phyloP scores from a whole-genome alignment of 2,329 filamentous ascomycete genomes.

The Xylaria multiplex region DNA sequence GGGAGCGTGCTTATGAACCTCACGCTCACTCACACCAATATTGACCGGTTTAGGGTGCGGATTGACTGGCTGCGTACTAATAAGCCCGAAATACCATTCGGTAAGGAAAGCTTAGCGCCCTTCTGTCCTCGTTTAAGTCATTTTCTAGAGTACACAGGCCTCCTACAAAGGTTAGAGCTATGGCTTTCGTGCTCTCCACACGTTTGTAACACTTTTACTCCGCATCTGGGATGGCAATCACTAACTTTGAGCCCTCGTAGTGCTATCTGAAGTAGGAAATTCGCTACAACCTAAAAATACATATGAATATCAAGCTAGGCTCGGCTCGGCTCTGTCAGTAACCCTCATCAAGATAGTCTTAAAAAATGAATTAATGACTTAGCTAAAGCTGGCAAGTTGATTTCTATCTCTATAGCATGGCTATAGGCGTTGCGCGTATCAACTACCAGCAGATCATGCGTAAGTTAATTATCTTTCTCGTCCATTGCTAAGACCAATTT shows the following conservation, averaged over 20 bases:
- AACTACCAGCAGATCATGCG: conserved; percentile 54
- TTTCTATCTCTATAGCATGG: conserved; percentile 51
- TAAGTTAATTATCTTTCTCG: conserved; percentile 10
- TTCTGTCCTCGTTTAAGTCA: no score
- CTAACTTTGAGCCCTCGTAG: conserved; percentile 25
- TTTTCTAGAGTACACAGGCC: no score
- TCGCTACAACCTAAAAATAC: conserved; percentile 48
- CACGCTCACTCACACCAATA: conserved; percentile 43
- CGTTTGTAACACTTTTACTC: background rate
- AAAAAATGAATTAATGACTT: no score
- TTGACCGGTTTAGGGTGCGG: conserved; percentile 47
- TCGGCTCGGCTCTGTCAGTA: conserved; percentile 48
- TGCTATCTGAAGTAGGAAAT: conserved; percentile 52
- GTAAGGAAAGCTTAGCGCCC: background rate
- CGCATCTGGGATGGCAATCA: background rate
- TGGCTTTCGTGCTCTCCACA: background rate
- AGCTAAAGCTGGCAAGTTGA: conserved; percentile 49
- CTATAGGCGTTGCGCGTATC: conserved; percentile 50
- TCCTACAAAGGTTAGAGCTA: no score
- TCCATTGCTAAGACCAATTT: background rate
- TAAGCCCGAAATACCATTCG: conserved; percentile 47
- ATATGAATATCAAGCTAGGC: conserved; percentile 49
- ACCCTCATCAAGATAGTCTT: no score
- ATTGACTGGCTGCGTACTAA: conserved; percentile 50
- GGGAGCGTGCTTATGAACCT: conserved; percentile 48